Conservation (phyloP, 495 filamentous ascomycete genomes). For the Pseudevernia furfuracea region DNA sequence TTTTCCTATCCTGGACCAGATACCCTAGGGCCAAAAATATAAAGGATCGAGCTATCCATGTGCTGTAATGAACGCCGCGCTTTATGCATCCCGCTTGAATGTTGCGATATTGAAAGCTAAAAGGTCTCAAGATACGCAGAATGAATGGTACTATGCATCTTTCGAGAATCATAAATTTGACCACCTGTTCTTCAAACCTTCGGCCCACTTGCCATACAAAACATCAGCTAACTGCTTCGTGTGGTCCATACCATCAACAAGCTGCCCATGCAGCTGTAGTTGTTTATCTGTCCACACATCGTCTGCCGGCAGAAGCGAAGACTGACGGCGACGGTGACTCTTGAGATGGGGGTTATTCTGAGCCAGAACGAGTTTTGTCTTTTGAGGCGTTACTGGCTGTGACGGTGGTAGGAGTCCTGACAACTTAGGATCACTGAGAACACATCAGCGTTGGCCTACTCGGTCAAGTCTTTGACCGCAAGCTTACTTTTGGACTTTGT, state of each 20-base stretch:
- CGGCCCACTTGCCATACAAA: constrained; percentile 81
- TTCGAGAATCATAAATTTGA: constrained; percentile 38
- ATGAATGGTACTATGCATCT: background rate
- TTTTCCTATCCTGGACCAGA: background rate
- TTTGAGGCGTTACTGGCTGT: constrained; percentile 39
- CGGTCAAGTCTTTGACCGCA: background rate
- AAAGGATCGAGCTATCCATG: background rate
- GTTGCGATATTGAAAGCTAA: background rate
- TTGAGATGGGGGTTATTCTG: constrained; percentile 81
- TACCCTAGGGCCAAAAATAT: background rate
- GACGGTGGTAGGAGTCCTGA: constrained; percentile 39
- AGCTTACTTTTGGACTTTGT: constrained; percentile 46
- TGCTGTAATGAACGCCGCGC: background rate
- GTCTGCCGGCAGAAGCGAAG: constrained; percentile 41
- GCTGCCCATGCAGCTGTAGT: constrained; percentile 39
- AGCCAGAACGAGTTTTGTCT: constrained; percentile 63
- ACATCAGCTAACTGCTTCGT: constrained; percentile 83
- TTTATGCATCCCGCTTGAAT: constrained; percentile 2
- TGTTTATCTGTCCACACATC: constrained; percentile 34
- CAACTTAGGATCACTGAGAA: constrained; percentile 45
- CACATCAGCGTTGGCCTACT: background rate
- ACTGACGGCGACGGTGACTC: constrained; percentile 64
- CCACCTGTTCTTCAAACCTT: constrained; percentile 78
- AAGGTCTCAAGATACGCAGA: constrained; percentile 2
- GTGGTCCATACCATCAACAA: constrained; percentile 78